These are phyloP conservation scores for Aspergillus vadensis DNA, from an alignment of 2,329 filamentous ascomycete genomes.

Conservation along the genomic window DNA sequence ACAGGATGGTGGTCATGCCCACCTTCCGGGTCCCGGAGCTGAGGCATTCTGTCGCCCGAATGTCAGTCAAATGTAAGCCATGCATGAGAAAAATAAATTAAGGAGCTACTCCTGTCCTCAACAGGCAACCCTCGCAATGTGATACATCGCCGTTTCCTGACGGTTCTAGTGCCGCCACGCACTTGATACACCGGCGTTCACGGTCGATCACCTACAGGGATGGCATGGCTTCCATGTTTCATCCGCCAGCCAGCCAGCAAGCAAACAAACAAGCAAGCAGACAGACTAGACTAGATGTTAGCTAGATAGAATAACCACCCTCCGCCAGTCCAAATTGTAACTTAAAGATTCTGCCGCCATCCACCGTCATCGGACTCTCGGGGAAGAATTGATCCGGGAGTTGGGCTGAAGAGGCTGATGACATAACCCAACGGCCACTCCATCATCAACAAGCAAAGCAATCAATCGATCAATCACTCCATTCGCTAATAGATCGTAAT, in stretches of 20 bases:
- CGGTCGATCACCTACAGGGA: background rate
- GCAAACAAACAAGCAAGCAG: background rate
- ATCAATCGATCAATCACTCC: slow-evolving; percentile 50
- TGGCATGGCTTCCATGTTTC: background rate
- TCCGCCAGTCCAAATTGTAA: too few species aligned
- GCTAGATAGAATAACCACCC: too few species aligned
- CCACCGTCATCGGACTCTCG: background rate
- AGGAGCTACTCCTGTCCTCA: background rate
- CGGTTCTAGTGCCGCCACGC: background rate
- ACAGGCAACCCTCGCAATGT: background rate
- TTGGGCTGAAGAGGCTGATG: background rate
- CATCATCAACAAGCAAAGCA: slow-evolving; percentile 51
- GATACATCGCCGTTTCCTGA: background rate
- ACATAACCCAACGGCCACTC: slow-evolving; percentile 65
- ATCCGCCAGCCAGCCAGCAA: background rate
- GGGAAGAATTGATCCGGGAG: background rate
- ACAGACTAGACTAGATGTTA: background rate
- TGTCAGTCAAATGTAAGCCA: too few species aligned
- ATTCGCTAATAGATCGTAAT: too few species aligned
- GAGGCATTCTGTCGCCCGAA: too few species aligned
- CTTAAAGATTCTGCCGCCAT: too few species aligned
- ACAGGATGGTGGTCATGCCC: too few species aligned
- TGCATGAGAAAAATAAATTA: background rate
- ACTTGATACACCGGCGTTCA: background rate
- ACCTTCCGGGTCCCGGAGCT: too few species aligned